Conservation (phyloP, 768 basidiomycete species). For the Agaricus blazei region DNA sequence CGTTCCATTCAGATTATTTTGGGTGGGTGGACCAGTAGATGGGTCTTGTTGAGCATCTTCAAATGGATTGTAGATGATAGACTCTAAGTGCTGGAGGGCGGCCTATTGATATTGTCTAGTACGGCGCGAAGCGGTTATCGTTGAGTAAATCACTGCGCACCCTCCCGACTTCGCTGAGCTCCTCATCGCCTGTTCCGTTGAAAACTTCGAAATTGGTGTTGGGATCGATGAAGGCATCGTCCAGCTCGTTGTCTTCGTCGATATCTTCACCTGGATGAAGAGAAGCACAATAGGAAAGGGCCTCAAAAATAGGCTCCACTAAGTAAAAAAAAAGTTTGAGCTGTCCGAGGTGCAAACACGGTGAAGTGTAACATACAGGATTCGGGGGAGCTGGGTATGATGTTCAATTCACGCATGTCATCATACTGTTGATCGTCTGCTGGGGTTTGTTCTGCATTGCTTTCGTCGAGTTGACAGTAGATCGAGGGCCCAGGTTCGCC, state of each 20-base stretch:
- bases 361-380: conserved; percentile 46
- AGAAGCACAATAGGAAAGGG: conserved; percentile 80
- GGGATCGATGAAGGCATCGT: conserved; percentile 53
- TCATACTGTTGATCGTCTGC: conserved; percentile 28
- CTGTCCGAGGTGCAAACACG: neutral
- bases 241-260: conserved; percentile 47
- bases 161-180: conserved; percentile 85
- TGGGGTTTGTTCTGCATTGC: conserved; percentile 30
- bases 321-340: conserved; percentile 5
- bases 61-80: conserved; percentile 62
- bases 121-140: conserved; percentile 75
- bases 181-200: conserved; percentile 56
- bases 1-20: neutral
- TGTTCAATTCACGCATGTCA: conserved; percentile 76
- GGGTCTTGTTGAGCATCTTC: conserved; percentile 10
- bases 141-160: conserved; percentile 88
- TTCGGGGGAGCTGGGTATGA: conserved; percentile 55
- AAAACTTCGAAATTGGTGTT: conserved; percentile 48
- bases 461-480: conserved; percentile 92
- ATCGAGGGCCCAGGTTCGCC: conserved; percentile 61
- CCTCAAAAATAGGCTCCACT: conserved; percentile 86
- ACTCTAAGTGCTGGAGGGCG: conserved; percentile 77
- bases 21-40: neutral
- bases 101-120: conserved; percentile 71
- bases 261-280: conserved; percentile 68